Evolutionary conservation across 768 basidiomycete genomes (phyloP), one percentile per base, ranked within the genome.

Genomic region (Mycena amicta): DNA sequence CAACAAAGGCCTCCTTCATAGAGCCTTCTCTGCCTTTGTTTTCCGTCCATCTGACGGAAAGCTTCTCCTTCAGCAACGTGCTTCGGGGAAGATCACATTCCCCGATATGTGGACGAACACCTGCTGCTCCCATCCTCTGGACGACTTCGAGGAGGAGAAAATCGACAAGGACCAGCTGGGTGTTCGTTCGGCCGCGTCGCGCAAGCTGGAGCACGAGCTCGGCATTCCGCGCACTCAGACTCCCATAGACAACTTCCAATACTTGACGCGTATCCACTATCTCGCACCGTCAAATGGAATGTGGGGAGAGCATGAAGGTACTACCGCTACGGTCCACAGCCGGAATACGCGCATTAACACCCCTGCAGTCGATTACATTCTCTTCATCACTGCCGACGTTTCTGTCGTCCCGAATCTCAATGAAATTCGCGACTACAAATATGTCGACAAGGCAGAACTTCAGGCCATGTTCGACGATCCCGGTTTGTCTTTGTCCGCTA

Each of bases 41-140:
- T 99, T 98, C 80, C 81, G 94, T 33, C 97, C 97, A 2, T 86
- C 86, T 13, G 94, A 98, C 72, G 97, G 97, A 46, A 92, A 89
- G 72, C 82, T 99, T 18, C 80, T 99, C 26, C 82, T 99, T 45
- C 97, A 99, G 72, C 93, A 94, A 73, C 86, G 97, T 33, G 97
- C 97, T 20, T 80, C 88, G n/a, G 95, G 96, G 77, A 99, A 99
- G 80, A 99, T 99, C 70, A 99, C 97, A 5, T 99, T 99, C 78
- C 97, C 97, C 4, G 83, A 92, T 67, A 95, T 98, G 95, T 99
- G 97, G 97, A 99, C 97, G 29, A 99, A 99, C 75, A 98, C 97
- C 6, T 99, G 97, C 72, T 99, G 96, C 77, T 95, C 93, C 23
- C 96, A 99, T 70, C 96, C 96, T 18, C 80, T 99, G 50, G 88